phyloP scores from a whole-genome alignment of 2,329 filamentous ascomycete genomes.

The Thielaviopsis populi region DNA sequence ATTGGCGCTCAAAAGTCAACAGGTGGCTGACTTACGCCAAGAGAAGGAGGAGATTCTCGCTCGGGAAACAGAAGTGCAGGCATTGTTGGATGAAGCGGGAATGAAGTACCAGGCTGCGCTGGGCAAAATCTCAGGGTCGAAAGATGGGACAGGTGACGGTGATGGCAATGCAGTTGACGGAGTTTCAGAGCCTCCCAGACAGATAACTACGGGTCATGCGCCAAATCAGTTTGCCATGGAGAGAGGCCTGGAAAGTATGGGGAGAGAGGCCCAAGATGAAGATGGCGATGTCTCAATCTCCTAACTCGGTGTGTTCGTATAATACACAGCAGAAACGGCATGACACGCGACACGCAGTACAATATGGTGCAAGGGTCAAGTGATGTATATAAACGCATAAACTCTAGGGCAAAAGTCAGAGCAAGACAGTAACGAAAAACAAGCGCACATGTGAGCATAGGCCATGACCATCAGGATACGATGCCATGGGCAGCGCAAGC shows the following conservation, averaged over 20 bases:
- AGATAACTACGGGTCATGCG: conserved; percentile 7
- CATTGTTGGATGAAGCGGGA: conserved; percentile 64
- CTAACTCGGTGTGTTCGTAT: not conserved
- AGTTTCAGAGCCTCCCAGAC: not conserved
- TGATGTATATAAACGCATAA: conserved; percentile 3
- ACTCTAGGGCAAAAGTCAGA: not conserved
- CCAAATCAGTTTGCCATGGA: conserved; percentile 23
- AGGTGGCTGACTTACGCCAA: conserved; percentile 49
- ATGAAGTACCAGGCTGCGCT: conserved; percentile 40
- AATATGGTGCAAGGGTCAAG: not conserved
- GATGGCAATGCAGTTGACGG: not conserved
- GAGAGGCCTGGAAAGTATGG: conserved; percentile 34
- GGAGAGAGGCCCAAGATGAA: conserved; percentile 20
- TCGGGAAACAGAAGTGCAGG: conserved; percentile 67
- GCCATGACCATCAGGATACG: not conserved
- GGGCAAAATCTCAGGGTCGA: conserved; percentile 19
- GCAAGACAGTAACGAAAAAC: not conserved
- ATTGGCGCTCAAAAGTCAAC: conserved; percentile 42
- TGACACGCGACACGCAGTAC: not conserved
- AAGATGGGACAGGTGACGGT: not conserved
- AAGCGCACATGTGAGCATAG: not conserved
- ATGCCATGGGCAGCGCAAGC: not conserved
- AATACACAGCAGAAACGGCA: not conserved
- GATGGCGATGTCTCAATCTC: not conserved
- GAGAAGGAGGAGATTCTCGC: conserved; percentile 54